Evolutionary conservation across 305 asterid genomes (phyloP).

Genomic region (Striga hermonthica): DNA sequence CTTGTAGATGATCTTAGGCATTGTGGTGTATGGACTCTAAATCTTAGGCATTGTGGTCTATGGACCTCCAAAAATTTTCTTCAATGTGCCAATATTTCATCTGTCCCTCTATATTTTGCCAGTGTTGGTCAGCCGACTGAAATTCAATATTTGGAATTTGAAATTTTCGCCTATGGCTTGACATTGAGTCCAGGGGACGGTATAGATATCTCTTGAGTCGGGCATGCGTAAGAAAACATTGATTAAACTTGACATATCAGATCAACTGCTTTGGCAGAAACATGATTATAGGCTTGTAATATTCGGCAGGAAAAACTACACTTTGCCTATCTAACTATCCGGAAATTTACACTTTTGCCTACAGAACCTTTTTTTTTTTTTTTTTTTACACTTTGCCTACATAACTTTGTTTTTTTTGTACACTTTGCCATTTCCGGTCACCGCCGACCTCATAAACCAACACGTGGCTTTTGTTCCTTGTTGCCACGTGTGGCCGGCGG

Average conservation of each 20-base stretch:
- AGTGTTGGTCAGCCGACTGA: neutral
- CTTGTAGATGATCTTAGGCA: conserved; percentile 15
- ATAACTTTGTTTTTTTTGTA: too few species aligned
- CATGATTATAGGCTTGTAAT: too few species aligned
- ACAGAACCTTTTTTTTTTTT: too few species aligned
- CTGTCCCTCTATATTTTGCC: conserved; percentile 17
- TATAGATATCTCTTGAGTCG: neutral
- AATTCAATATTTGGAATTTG: neutral
- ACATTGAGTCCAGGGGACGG: neutral
- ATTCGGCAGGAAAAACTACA: too few species aligned
- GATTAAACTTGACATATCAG: neutral
- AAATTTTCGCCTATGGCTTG: conserved; percentile 3
- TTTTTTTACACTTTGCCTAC: too few species aligned
- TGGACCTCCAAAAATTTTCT: neutral
- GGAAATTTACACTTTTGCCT: too few species aligned
- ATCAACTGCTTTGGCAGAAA: too few species aligned
- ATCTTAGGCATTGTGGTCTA: conserved; percentile 12
- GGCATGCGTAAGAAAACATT: neutral
- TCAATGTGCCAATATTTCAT: neutral
- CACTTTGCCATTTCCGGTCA: too few species aligned
- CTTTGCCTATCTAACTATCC: too few species aligned
- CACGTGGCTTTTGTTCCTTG: neutral
- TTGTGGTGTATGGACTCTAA: conserved; percentile 10
- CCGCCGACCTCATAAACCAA: too few species aligned
- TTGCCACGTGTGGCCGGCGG: too few species aligned